Percentiles rank a stretch among this genome's conserved stretches.
phyloP scores from a whole-genome alignment of 768 basidiomycete genomes.

The Collybiopsis luxurians region DNA sequence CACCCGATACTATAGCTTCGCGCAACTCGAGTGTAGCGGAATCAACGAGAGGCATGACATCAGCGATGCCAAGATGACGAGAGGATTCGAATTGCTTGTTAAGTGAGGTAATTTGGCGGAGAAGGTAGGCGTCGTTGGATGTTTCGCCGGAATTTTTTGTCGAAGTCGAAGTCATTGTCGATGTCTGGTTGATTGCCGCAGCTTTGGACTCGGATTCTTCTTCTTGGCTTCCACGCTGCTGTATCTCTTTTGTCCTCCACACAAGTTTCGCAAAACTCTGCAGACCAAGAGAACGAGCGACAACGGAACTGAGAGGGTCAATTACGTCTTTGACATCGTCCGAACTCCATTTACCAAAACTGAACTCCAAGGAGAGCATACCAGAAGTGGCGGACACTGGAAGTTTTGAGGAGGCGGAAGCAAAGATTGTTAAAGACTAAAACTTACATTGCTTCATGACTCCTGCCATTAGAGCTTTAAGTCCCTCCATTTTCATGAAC shows the following conservation, averaged over 20 bases:
- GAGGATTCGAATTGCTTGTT: conserved; percentile 24
- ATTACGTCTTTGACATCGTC: conserved; percentile 36
- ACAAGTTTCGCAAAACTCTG: conserved; percentile 28
- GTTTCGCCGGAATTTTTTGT: neutral
- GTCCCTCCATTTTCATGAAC: conserved; percentile 15
- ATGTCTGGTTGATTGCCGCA: neutral
- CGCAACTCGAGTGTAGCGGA: conserved; percentile 33
- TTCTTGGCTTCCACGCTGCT: neutral
- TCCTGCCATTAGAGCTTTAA: conserved; percentile 19
- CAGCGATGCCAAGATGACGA: conserved; percentile 26
- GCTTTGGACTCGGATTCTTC: neutral
- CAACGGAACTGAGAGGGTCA: conserved; percentile 29
- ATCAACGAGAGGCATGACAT: conserved; percentile 33
- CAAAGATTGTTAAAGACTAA: neutral
- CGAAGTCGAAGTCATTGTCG: conserved; percentile 5
- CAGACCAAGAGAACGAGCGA: conserved; percentile 24
- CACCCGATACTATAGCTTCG: conserved; percentile 21
- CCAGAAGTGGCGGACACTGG: conserved; percentile 31
- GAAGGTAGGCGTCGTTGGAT: conserved; percentile 31
- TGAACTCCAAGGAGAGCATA: conserved; percentile 41
- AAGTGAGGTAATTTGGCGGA: conserved; percentile 27
- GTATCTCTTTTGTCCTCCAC: conserved; percentile 10
- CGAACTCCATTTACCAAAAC: conserved; percentile 43
- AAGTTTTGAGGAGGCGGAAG: neutral
- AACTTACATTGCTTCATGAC: conserved; percentile 26